A percentile compares a stretch with the other conserved stretches of the same genome.
Conservation (phyloP, 371 early-diverging fungal genomes). For the Choanephora cucurbitarum region DNA sequence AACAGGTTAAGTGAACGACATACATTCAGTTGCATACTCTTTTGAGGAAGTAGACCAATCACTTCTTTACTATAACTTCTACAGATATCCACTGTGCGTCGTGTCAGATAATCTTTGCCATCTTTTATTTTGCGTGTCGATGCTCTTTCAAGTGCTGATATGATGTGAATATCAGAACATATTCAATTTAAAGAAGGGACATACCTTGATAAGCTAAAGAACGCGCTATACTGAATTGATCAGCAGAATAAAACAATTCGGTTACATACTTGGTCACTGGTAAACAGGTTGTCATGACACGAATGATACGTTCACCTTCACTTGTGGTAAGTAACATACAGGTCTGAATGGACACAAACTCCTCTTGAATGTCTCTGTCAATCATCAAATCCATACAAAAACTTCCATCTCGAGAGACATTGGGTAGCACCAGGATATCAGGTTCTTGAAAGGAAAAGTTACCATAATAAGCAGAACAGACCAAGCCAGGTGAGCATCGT, state of each 20-base stretch:
- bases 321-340: constrained; percentile 78
- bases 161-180: neutral
- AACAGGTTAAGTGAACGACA: constrained; percentile 71
- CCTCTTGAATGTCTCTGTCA: constrained; percentile 66
- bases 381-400: constrained; percentile 81
- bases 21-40: constrained; percentile 59
- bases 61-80: constrained; percentile 66
- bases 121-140: constrained; percentile 72
- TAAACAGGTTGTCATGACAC: constrained; percentile 78
- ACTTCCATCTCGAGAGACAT: constrained; percentile 80
- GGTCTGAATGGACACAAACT: constrained; percentile 80
- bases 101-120: constrained; percentile 72
- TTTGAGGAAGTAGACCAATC: constrained; percentile 48
- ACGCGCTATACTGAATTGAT: constrained; percentile 68
- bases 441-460: constrained; percentile 83
- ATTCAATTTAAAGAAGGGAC: neutral
- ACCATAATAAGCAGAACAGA: constrained; percentile 82
- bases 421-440: constrained; percentile 83
- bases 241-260: constrained; percentile 48
- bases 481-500: constrained; percentile 77
- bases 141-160: constrained; percentile 65
- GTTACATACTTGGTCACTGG: constrained; percentile 54
- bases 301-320: constrained; percentile 76
- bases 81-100: constrained; percentile 67
- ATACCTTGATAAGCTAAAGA: constrained; percentile 70